Evolutionary conservation across 2,329 filamentous ascomycete genomes (phyloP), one percentile per base, ranked within the genome.

Genomic region (Hymenoscyphus infarciens): DNA sequence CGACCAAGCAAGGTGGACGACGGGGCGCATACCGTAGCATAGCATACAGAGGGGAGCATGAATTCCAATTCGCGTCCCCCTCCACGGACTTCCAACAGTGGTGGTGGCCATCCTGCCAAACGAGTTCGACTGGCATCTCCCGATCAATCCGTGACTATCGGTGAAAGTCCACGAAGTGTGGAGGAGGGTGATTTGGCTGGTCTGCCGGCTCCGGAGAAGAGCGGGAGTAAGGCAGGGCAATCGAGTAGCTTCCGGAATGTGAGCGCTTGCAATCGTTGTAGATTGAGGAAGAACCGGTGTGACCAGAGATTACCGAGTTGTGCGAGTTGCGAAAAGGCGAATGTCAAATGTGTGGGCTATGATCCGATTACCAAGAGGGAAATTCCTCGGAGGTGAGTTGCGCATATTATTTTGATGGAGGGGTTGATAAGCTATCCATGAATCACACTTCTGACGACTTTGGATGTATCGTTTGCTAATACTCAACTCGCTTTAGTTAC

Each of bases 281-380:
- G 94, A 55, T 79, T 96, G 75, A 86, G 94, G 72, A 98, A 98
- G 81, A 98, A 97, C 75, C 84, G 92, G 60, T 98, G 94, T 77
- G 94, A 98, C 77, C 94, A 97, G 81, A 88, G 89, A 68, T 82
- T 98, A 65, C 94, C 94, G 8, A 91, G 90, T 71, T 98, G 94
- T 75, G 88, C 90, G 52, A 91, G 91, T 69, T 98, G 94, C 77
- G 92, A 93, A 75, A 97, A 97, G 79, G 93, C 91, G n/a, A 84
- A 85, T 63, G 91, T 96, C 55, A 88, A 90, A 68, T 98, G 95
- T 75, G 92, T 97, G 58, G 94, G 94, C 66, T 97, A 97, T 76
- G 94, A 98, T 74, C 93, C 94, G 38, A 97, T 97, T 73, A 96
- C 92, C 27, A 97, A 97, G 81, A 88, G 91, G 73, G 92, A 97